These are phyloP conservation scores for Cystobasidium ongulense DNA, from an alignment of 768 basidiomycete species.

Conservation along the genomic window DNA sequence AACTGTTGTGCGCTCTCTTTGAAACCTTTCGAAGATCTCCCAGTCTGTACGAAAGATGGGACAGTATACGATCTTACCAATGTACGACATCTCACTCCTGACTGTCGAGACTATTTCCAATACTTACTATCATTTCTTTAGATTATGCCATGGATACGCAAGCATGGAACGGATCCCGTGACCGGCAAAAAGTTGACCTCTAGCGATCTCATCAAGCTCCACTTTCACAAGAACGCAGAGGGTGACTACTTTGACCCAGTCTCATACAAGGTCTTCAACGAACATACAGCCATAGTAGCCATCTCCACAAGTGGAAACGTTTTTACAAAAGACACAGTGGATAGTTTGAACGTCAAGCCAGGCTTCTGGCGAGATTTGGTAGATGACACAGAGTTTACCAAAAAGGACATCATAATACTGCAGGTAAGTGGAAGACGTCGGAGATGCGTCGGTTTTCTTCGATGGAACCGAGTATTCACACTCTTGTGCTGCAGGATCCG, in stretches of 20 bases:
- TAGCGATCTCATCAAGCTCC: conserved; percentile 47
- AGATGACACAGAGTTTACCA: conserved; percentile 72
- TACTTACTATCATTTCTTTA: conserved; percentile 3
- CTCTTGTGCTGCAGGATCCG: conserved; percentile 43
- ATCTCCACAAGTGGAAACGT: conserved; percentile 86
- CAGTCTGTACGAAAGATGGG: conserved; percentile 39
- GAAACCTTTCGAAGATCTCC: conserved; percentile 41
- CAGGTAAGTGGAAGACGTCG: conserved; percentile 48
- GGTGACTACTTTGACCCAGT: conserved; percentile 85
- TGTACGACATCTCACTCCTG: conserved; percentile 5
- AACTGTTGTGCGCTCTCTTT: conserved; percentile 38
- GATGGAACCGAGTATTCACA: neutral
- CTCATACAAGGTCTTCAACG: conserved; percentile 92
- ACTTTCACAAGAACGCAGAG: conserved; percentile 46
- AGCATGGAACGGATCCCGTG: conserved; percentile 46
- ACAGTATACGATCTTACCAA: conserved; percentile 40
- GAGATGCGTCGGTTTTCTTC: neutral
- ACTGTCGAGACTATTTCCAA: neutral
- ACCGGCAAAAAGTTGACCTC: conserved; percentile 47
- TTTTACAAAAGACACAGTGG: conserved; percentile 68
- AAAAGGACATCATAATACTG: conserved; percentile 85
- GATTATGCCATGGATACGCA: conserved; percentile 41
- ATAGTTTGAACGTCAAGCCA: conserved; percentile 54
- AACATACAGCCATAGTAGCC: conserved; percentile 90
- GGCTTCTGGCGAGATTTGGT: conserved; percentile 66